These are phyloP conservation scores for Entomortierella parvispora DNA, from an alignment of 192 early-diverging fungal species.

Conservation along the genomic window DNA sequence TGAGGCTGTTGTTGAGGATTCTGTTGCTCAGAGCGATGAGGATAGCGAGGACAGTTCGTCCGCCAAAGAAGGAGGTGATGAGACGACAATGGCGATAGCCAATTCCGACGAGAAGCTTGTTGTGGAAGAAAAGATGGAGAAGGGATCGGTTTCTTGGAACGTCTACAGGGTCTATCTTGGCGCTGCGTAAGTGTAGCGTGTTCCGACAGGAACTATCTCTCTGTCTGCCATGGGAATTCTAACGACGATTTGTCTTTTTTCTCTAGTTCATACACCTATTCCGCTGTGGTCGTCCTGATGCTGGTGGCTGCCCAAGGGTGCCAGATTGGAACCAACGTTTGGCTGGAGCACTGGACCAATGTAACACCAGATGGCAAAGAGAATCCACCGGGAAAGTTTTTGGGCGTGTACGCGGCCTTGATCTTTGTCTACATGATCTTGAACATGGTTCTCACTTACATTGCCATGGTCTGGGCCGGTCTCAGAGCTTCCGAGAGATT, in stretches of 20 bases:
- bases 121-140: constrained; percentile 78
- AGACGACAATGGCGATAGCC: not conserved
- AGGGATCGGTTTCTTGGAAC: constrained; percentile 79
- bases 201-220: constrained; percentile 62
- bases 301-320: constrained; percentile 52
- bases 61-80: not conserved
- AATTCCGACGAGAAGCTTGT: constrained; percentile 64
- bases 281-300: not conserved
- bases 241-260: constrained; percentile 50
- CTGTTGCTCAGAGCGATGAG: constrained; percentile 47
- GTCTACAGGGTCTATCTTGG: constrained; percentile 83
- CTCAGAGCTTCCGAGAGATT: constrained; percentile 67
- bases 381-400: constrained; percentile 5
- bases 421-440: constrained; percentile 5
- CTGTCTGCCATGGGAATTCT: constrained; percentile 33
- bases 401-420: constrained; percentile 11
- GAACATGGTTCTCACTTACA: not conserved
- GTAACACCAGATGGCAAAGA: not conserved
- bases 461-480: constrained; percentile 8
- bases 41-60: constrained; percentile 20
- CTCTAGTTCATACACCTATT: constrained; percentile 63
- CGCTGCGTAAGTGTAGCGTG: constrained; percentile 64
- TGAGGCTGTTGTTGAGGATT: constrained; percentile 19
- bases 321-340: constrained; percentile 61
- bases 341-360: constrained; percentile 71